Evolutionary conservation across 345 rosid species (phyloP).

Genomic region (Populus simonii): DNA sequence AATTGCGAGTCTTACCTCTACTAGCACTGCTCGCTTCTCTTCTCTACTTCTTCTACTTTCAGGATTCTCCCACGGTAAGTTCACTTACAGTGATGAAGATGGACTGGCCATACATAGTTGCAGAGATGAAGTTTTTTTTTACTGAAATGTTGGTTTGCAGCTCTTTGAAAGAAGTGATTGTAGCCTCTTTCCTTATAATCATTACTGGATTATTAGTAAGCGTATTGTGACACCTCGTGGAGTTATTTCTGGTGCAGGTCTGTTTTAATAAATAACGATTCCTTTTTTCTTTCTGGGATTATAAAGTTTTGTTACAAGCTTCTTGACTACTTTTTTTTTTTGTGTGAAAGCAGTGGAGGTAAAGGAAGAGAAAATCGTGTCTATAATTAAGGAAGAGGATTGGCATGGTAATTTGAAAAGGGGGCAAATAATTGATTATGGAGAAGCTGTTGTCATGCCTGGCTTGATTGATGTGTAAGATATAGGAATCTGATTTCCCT

Average conservation of each 20-base stretch:
- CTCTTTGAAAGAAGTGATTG: constrained; percentile 30
- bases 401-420: constrained; percentile 48
- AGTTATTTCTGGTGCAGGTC: constrained; percentile 80
- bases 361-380: constrained; percentile 49
- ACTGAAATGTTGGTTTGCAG: too few species aligned
- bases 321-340: background rate
- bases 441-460: constrained; percentile 92
- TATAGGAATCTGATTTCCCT: constrained; percentile 4
- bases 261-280: background rate
- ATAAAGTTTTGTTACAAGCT: background rate
- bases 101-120: too few species aligned
- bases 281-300: background rate
- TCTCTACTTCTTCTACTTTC: constrained; percentile 37
- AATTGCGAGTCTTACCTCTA: constrained; percentile 54
- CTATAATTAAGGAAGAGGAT: constrained; percentile 58
- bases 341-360: constrained; percentile 57
- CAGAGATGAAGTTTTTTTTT: background rate
- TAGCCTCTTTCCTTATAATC: constrained; percentile 65
- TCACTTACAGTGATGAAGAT: too few species aligned
- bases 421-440: constrained; percentile 59
- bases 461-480: constrained; percentile 91
- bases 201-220: constrained; percentile 72
- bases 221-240: constrained; percentile 69
- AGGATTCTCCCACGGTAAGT: constrained; percentile 47
- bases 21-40: constrained; percentile 47